Evolutionary conservation across 2,329 filamentous ascomycete genomes (phyloP).

Genomic region (Bipolaris victoriae): DNA sequence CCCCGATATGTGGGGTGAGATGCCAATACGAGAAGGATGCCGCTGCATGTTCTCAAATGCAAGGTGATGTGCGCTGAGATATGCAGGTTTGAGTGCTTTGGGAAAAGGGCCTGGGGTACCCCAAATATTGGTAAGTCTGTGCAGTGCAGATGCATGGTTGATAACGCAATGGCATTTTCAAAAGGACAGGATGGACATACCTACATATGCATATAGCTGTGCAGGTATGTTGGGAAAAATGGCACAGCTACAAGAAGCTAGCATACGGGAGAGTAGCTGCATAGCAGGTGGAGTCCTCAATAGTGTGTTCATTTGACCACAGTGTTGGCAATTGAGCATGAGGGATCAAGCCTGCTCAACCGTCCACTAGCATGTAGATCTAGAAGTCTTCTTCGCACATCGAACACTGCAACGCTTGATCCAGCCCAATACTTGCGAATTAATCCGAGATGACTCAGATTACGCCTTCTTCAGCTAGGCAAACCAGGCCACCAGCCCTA

Average conservation of each 20-base stretch:
- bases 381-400: not conserved
- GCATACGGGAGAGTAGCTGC: not conserved
- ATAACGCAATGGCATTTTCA: not conserved
- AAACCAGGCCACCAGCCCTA: not conserved
- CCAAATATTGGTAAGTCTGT: not conserved
- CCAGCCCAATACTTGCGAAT: not conserved
- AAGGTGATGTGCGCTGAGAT: not conserved
- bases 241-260: not conserved
- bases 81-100: constrained; percentile 1
- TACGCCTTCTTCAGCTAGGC: not conserved
- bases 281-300: not conserved
- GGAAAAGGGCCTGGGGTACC: not conserved
- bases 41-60: constrained; percentile 6
- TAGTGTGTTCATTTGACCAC: not conserved
- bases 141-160: not conserved
- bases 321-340: not conserved
- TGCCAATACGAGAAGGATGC: not conserved
- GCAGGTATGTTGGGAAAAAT: too few species aligned
- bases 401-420: not conserved
- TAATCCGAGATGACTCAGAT: not conserved
- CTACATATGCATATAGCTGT: not conserved
- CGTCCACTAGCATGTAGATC: not conserved
- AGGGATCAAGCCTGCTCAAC: too few species aligned
- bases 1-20: not conserved
- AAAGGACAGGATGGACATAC: not conserved